phyloP scores from a whole-genome alignment of 129 eudicot genomes.

The Rutidosis leptorrhynchoides region DNA sequence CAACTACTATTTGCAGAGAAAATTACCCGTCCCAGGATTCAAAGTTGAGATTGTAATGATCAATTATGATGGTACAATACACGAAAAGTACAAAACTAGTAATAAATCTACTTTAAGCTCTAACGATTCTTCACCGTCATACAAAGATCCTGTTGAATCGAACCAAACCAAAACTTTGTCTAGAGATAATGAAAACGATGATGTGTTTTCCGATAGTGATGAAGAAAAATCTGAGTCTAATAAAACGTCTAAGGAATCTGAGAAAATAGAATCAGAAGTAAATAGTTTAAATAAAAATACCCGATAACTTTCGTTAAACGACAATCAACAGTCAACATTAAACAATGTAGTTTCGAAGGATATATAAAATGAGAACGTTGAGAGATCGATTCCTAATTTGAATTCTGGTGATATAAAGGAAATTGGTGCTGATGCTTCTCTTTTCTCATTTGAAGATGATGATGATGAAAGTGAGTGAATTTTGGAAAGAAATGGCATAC shows the following conservation, averaged over 20 bases:
- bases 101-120: slow-evolving; percentile 36
- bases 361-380: slow-evolving; percentile 16
- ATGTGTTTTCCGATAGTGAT: slow-evolving; percentile 84
- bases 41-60: slow-evolving; percentile 85
- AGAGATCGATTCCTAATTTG: slow-evolving; percentile 38
- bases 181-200: slow-evolving; percentile 51
- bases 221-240: slow-evolving; percentile 50
- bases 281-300: slow-evolving; percentile 33
- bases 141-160: slow-evolving; percentile 28
- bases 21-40: slow-evolving; percentile 83
- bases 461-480: slow-evolving; percentile 74
- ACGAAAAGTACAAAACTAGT: slow-evolving; percentile 36
- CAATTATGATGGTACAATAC: slow-evolving; percentile 66
- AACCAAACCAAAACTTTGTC: slow-evolving; percentile 32
- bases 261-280: slow-evolving; percentile 23
- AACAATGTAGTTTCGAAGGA: slow-evolving; percentile 26
- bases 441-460: slow-evolving; percentile 88
- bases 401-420: slow-evolving; percentile 75
- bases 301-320: slow-evolving; percentile 42
- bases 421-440: slow-evolving; percentile 97
- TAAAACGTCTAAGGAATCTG: slow-evolving; percentile 24
- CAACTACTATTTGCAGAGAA: slow-evolving; percentile 49
- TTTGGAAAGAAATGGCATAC: background rate
- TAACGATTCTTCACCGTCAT: slow-evolving; percentile 33
- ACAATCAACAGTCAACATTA: slow-evolving; percentile 30